Base-by-base conservation (phyloP, 208 protist genomes). In the Trypanosoma lewisi region DNA sequence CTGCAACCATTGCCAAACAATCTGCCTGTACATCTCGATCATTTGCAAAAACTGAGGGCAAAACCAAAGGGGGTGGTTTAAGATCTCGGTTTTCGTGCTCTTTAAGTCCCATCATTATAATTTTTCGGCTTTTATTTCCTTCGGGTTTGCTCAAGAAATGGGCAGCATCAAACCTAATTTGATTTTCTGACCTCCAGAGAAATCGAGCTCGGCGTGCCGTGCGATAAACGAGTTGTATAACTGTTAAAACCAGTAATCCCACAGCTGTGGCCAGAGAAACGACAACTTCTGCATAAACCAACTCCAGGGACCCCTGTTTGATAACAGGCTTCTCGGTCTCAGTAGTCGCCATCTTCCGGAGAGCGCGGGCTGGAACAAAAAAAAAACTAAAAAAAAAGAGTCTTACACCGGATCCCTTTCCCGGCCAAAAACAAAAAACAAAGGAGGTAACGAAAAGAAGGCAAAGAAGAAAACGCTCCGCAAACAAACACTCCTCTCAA, bases 241-340 rank as follows among this genome's bases (percentile, higher is more conserved):
- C 61, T 8, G 67, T 77, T 7, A 89, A 62, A 59, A 90, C 71
- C 4, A 90, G 37, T 2, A 92, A 65, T 1, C 61, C 84, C 34
- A 94, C n/a, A 2, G 85, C 85, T 44, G 81, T 87, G 0, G 76
- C 83, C 37, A 94, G 63, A 2, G 84, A 86, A 11, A 94, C 83
- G 0, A 94, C 82, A 0, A 89, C 84, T 52, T 94, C 63, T 2
- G 82, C 83, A 60, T 92, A 89, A 21, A 82, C 78, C 12, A 94
- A 58, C 31, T 75, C 49, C 9, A 19, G 37, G 34, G 30, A 47
- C 2, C 6, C 27, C 47, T 48, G 7, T 4, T 55, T n/a, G n/a
- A 30, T 14, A 2, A 47, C n/a, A n/a, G n/a, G n/a, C n/a, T n/a
- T n/a, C n/a, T n/a, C n/a, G n/a, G n/a, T n/a, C n/a, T n/a, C n/a